Evolutionary conservation across 1,139 yeast genomes (phyloP).

Genomic region (Sugiyamaella grinbergsii): DNA sequence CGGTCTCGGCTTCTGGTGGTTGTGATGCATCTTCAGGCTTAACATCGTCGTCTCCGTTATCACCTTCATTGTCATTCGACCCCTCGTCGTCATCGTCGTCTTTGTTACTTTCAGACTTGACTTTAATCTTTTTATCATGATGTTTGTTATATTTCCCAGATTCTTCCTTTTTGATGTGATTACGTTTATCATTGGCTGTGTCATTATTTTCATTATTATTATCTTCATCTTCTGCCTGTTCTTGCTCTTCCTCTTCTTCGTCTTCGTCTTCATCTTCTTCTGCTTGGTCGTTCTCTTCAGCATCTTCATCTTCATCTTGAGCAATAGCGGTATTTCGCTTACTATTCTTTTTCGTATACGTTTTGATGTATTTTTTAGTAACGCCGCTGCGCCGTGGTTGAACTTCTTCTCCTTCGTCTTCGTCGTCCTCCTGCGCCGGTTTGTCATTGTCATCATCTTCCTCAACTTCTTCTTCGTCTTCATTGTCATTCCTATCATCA

Average conservation of each 20-base stretch:
- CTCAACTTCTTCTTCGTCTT: constrained; percentile 6
- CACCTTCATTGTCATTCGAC: constrained; percentile 31
- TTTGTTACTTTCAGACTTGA: constrained; percentile 35
- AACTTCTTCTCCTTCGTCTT: not conserved
- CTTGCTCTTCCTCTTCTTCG: constrained; percentile 29
- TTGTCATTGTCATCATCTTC: constrained; percentile 13
- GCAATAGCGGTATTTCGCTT: constrained; percentile 9
- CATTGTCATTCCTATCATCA: constrained; percentile 13
- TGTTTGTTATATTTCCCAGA: constrained; percentile 33
- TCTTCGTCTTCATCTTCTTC: constrained; percentile 5
- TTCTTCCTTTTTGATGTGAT: constrained; percentile 48
- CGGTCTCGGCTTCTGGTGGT: constrained; percentile 28
- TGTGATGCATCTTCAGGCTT: constrained; percentile 30
- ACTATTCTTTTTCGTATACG: constrained; percentile 23
- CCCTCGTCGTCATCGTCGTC: constrained; percentile 36
- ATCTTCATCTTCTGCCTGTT: constrained; percentile 35
- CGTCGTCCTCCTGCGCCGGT: not conserved
- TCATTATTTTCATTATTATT: constrained; percentile 42
- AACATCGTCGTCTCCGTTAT: constrained; percentile 35
- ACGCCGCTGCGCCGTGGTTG: constrained; percentile 24
- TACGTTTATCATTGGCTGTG: constrained; percentile 40
- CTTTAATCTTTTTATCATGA: constrained; percentile 31
- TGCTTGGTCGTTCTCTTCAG: no score
- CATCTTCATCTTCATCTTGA: constrained; percentile 5
- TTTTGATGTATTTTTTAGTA: constrained; percentile 30